phyloP scores from a whole-genome alignment of 2,329 filamentous ascomycete species.

The Microsporum audouinii region DNA sequence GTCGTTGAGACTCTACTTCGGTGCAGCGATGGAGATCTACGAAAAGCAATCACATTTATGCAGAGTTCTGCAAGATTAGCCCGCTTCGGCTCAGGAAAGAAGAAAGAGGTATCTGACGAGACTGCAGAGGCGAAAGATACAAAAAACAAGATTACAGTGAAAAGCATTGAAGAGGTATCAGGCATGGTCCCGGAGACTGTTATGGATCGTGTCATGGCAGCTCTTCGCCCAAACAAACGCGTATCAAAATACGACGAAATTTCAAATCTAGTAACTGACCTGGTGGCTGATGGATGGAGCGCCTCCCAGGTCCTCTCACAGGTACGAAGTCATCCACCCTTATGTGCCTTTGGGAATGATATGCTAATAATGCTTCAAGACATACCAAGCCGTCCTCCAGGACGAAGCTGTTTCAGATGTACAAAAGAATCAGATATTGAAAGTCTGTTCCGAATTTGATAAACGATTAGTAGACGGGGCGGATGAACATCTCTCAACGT shows the following conservation, averaged over 20 bases:
- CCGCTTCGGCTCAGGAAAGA: slow-evolving; percentile 46
- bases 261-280: slow-evolving; percentile 69
- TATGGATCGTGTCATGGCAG: slow-evolving; percentile 57
- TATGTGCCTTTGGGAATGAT: not conserved
- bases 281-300: slow-evolving; percentile 96
- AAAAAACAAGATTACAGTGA: slow-evolving; percentile 53
- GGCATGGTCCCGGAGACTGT: slow-evolving; percentile 75
- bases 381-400: slow-evolving; percentile 72
- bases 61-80: slow-evolving; percentile 88
- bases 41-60: slow-evolving; percentile 91
- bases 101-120: slow-evolving; percentile 28
- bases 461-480: slow-evolving; percentile 89
- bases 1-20: slow-evolving; percentile 73
- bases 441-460: slow-evolving; percentile 85
- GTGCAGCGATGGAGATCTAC: slow-evolving; percentile 84
- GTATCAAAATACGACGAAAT: slow-evolving; percentile 58
- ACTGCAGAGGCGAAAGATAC: slow-evolving; percentile 47
- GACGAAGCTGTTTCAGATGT: slow-evolving; percentile 73
- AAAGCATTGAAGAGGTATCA: slow-evolving; percentile 84
- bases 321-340: slow-evolving; percentile 36
- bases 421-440: slow-evolving; percentile 82
- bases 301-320: slow-evolving; percentile 77
- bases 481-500: slow-evolving; percentile 83
- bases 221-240: slow-evolving; percentile 61
- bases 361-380: slow-evolving; percentile 32